Evolutionary conservation across 352 stramenopile genomes (phyloP), one percentile per base, ranked within the genome.

Genomic region (Detonula confervacea): DNA sequence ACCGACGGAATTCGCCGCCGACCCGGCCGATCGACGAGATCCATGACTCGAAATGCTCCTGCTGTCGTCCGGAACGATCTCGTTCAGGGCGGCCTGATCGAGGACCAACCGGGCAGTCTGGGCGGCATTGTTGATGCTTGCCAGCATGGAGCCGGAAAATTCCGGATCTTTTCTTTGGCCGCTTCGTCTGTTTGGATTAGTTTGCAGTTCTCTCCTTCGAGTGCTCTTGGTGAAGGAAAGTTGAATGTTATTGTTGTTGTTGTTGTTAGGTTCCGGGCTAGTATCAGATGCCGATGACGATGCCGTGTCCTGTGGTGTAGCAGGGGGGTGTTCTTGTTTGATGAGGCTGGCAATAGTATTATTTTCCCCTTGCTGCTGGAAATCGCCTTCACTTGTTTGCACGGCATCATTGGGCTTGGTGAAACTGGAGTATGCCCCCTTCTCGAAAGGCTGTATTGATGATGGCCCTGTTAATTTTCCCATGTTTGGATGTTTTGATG

Each of bases 101-200:
- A 85, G 16, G 6, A 85, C 77, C 14, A 81, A 14, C 16, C 59
- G 35, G 22, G 77, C 77, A 42, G 77, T 81, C 71, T 81, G 42
- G n/a, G 77, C 77, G 7, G 77, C 77, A 78, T 62, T 74, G 12
- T 76, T 76, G 4, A 81, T 67, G 8, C 56, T 37, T 7, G 1
- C 49, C 1, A 64, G 76, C 63, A 63, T 63, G 27, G 55, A 63
- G 55, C 4, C 47, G 11, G 55, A 63, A 16, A 63, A 63, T 63
- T 47, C 29, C 4, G 25, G 16, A 24, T 46, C 6, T 16, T 55
- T 24, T 12, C 9, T 63, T 20, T 29, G 44, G 8, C 22, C 1
- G 30, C 25, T 47, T 63, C 55, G 29, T 49, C 30, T 47, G 22
- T 37, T 63, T 20, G n/a, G 6, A 8, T 14, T 20, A 3, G 3